A percentile compares a stretch with the other conserved stretches of the same genome.
Conservation (phyloP, 345 rosid species). For the Euphorbia tirucalli region DNA sequence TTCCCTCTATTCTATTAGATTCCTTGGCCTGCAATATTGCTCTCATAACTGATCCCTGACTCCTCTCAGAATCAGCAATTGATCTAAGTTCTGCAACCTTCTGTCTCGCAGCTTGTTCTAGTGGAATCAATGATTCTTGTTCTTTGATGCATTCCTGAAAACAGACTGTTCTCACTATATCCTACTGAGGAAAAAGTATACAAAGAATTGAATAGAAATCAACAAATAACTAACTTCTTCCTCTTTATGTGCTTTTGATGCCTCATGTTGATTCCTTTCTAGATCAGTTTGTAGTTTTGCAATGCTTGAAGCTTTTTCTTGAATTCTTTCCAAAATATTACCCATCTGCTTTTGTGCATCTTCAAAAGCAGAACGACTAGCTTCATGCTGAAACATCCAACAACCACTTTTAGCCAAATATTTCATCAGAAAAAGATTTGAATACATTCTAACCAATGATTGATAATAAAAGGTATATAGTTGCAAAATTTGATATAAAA, state of each 20-base stretch:
- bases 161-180: conserved; percentile 17
- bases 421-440: conserved; percentile 10
- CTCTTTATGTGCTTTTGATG: conserved; percentile 59
- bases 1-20: conserved; percentile 77
- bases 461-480: neutral
- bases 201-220: conserved; percentile 13
- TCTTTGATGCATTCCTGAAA: conserved; percentile 78
- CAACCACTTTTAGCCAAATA: conserved; percentile 21
- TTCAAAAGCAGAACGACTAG: conserved; percentile 66
- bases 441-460: neutral
- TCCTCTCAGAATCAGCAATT: conserved; percentile 76
- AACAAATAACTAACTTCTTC: conserved; percentile 58
- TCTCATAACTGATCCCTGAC: conserved; percentile 88
- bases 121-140: conserved; percentile 76
- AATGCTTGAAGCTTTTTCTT: conserved; percentile 42
- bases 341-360: conserved; percentile 79
- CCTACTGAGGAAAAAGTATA: neutral
- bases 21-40: conserved; percentile 84
- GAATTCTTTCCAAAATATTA: conserved; percentile 46
- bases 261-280: conserved; percentile 60
- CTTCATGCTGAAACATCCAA: conserved; percentile 69
- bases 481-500: neutral
- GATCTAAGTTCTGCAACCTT: conserved; percentile 83
- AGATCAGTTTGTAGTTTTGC: conserved; percentile 48
- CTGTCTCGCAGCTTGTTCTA: conserved; percentile 88